phyloP scores from a whole-genome alignment of 768 basidiomycete genomes.

The Trametes gibbosa region DNA sequence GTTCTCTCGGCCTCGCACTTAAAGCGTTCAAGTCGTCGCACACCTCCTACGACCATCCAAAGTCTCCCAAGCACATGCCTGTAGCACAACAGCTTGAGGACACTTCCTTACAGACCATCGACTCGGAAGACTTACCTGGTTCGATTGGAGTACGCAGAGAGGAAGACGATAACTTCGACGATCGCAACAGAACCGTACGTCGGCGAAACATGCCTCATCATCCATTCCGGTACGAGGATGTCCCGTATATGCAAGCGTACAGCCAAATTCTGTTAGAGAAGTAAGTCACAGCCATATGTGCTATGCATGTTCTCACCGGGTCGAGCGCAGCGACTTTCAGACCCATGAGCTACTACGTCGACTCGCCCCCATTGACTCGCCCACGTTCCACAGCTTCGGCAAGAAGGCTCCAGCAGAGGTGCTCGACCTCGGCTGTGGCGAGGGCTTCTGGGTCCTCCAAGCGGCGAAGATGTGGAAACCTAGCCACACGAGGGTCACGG shows the following conservation, averaged over 20 bases:
- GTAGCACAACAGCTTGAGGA: constrained; percentile 3
- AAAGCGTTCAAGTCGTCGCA: constrained; percentile 12
- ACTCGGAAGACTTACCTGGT: constrained; percentile 6
- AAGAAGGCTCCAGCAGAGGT: constrained; percentile 50
- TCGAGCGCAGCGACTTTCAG: constrained; percentile 53
- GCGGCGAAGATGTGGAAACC: constrained; percentile 62
- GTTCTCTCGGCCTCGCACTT: constrained; percentile 13
- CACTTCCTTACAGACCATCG: not conserved
- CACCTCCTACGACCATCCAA: not conserved
- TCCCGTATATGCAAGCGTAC: constrained; percentile 68
- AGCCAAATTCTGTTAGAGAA: constrained; percentile 54
- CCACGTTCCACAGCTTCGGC: constrained; percentile 55
- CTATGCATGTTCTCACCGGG: not conserved
- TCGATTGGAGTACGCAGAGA: not conserved
- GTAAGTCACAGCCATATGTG: constrained; percentile 37
- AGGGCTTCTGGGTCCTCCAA: constrained; percentile 64
- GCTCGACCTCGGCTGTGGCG: constrained; percentile 76
- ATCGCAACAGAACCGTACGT: constrained; percentile 15
- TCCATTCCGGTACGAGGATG: constrained; percentile 31
- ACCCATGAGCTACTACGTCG: constrained; percentile 48
- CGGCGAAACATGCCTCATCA: constrained; percentile 37
- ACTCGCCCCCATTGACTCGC: constrained; percentile 51
- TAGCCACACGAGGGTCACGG: constrained; percentile 50
- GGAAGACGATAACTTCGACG: constrained; percentile 14
- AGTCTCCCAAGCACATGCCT: not conserved